phyloP scores from a whole-genome alignment of 441 rosid genomes.

The Populus hybrid region DNA sequence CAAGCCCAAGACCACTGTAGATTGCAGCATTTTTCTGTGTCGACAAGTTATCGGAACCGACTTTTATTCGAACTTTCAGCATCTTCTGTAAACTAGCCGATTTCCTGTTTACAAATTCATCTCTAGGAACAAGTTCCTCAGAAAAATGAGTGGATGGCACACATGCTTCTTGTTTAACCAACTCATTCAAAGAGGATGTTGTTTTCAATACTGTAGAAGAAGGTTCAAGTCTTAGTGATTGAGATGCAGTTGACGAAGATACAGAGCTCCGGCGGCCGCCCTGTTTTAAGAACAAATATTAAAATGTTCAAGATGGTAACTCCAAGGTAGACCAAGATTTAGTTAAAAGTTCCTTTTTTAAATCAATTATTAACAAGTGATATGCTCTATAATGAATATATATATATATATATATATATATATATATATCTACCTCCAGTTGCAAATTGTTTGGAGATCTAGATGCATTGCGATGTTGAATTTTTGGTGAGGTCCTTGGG shows the following conservation, averaged over 20 bases:
- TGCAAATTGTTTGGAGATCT: constrained; percentile 61
- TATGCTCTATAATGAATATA: neutral
- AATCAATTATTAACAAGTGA: neutral
- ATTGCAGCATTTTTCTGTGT: constrained; percentile 73
- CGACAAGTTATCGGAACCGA: constrained; percentile 75
- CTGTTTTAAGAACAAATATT: constrained; percentile 39
- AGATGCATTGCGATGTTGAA: constrained; percentile 44
- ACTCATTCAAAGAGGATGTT: constrained; percentile 35
- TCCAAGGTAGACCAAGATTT: constrained; percentile 13
- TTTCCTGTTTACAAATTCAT: constrained; percentile 46
- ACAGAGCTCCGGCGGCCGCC: constrained; percentile 34
- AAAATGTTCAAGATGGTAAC: constrained; percentile 19
- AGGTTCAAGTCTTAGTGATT: constrained; percentile 42
- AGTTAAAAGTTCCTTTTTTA: neutral
- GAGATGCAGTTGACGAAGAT: constrained; percentile 40
- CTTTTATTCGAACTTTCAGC: constrained; percentile 82
- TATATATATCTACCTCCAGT: constrained; percentile 53
- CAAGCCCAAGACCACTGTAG: constrained; percentile 97
- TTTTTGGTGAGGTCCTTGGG: constrained; percentile 55
- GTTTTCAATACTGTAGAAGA: constrained; percentile 36
- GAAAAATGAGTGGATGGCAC: constrained; percentile 34
- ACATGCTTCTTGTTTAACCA: constrained; percentile 44
- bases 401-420: constrained; percentile 21
- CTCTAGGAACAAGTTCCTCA: constrained; percentile 39
- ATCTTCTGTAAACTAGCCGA: constrained; percentile 50